Conservation (phyloP, 2,329 filamentous ascomycete species). For the Phaeosphaeriaceae sp. region DNA sequence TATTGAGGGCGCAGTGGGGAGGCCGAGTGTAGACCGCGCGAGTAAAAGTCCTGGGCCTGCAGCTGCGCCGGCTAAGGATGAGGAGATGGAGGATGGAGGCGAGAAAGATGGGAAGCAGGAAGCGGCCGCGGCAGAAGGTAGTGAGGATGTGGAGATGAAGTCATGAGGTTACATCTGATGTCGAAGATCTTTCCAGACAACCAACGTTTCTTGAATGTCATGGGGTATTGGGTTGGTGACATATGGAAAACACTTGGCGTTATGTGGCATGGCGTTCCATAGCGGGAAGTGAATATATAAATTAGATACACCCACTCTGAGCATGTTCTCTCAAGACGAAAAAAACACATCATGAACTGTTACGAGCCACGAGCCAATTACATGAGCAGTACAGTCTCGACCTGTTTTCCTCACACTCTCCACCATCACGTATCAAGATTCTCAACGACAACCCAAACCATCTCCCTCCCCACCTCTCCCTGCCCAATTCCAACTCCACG, state of each 20-base stretch:
- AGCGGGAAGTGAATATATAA: too few species aligned
- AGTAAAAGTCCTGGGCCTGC: slow-evolving; percentile 36
- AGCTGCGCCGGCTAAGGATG: slow-evolving; percentile 19
- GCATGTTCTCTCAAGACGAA: too few species aligned
- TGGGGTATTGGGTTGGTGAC: too few species aligned
- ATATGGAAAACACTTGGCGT: too few species aligned
- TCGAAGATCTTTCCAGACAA: too few species aligned
- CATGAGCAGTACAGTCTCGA: too few species aligned
- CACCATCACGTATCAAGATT: slow-evolving; percentile 23
- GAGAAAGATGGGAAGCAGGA: slow-evolving; percentile 23
- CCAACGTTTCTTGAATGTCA: too few species aligned
- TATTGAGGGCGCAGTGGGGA: slow-evolving; percentile 46
- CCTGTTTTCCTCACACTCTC: too few species aligned
- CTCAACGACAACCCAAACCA: slow-evolving; percentile 42
- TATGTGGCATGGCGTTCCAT: too few species aligned
- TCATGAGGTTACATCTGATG: slow-evolving; percentile 8
- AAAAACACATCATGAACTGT: too few species aligned
- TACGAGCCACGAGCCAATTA: too few species aligned
- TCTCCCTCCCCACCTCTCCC: slow-evolving; percentile 8
- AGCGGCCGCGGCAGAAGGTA: slow-evolving; percentile 6
- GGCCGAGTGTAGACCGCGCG: slow-evolving; percentile 37
- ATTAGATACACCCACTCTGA: too few species aligned
- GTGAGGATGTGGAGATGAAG: slow-evolving; percentile 32
- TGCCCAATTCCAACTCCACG: not conserved
- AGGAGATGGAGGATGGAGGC: slow-evolving; percentile 28